Conservation (phyloP, 805 yeast species). For the Candida palmyrensis region DNA sequence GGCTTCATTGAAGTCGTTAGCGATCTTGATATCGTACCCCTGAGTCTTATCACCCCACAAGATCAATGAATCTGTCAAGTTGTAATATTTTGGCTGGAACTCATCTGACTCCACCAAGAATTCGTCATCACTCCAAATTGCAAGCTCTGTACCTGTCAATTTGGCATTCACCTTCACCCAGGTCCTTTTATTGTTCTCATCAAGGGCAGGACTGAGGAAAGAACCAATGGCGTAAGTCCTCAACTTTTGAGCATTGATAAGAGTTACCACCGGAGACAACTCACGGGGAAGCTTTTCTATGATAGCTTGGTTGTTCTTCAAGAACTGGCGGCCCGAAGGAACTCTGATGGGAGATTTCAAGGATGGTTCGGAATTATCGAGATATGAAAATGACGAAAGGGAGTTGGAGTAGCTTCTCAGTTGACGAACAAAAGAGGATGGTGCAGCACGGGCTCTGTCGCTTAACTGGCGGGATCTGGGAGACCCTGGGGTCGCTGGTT, state of each 20-base stretch:
- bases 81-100: conserved; percentile 47
- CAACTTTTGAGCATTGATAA: conserved; percentile 64
- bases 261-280: conserved; percentile 64
- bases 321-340: conserved; percentile 5
- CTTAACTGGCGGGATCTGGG: conserved; percentile 10
- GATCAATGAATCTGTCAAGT: conserved; percentile 40
- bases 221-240: conserved; percentile 58
- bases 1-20: conserved; percentile 23
- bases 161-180: conserved; percentile 34
- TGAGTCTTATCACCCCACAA: conserved; percentile 9
- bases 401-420: conserved; percentile 21
- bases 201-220: conserved; percentile 25
- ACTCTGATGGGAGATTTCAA: conserved; percentile 6
- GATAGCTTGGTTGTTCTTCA: conserved; percentile 14
- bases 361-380: conserved; percentile 7
- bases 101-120: conserved; percentile 27
- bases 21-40: conserved; percentile 17
- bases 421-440: conserved; percentile 29
- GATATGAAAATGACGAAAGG: conserved; percentile 1
- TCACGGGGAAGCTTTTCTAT: conserved; percentile 49
- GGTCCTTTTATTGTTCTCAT: conserved; percentile 15
- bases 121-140: conserved; percentile 36
- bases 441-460: conserved; percentile 27
- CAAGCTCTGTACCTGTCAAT: conserved; percentile 51
- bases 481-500: not conserved